A percentile compares a stretch with the other conserved stretches of the same genome.
phyloP scores from a whole-genome alignment of 495 filamentous ascomycete species.

The Chaetomium fimeti region DNA sequence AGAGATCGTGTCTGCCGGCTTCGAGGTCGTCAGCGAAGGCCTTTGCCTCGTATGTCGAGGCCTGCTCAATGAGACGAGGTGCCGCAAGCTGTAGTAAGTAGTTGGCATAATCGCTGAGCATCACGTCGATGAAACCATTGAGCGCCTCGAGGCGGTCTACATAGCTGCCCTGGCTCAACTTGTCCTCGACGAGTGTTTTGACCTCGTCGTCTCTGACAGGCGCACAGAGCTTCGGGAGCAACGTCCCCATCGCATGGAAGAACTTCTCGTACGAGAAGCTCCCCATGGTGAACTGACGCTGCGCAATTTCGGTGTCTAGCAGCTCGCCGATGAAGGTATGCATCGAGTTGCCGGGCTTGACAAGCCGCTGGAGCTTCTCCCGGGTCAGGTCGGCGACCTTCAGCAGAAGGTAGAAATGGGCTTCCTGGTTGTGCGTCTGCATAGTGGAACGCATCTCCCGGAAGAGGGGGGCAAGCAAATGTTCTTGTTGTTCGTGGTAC shows the following conservation, averaged over 20 bases:
- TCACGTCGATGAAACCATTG: conserved; percentile 80
- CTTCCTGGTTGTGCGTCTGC: conserved; percentile 64
- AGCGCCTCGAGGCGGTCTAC: conserved; percentile 81
- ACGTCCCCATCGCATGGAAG: conserved; percentile 81
- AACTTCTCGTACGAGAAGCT: conserved; percentile 92
- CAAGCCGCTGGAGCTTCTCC: conserved; percentile 75
- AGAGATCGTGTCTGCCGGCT: conserved; percentile 55
- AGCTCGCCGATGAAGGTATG: conserved; percentile 80
- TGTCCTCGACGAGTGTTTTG: conserved; percentile 71
- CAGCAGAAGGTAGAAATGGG: conserved; percentile 66
- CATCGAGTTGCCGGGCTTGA: conserved; percentile 76
- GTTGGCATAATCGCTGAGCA: conserved; percentile 94
- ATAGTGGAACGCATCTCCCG: conserved; percentile 74
- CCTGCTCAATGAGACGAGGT: conserved; percentile 77
- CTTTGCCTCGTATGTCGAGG: conserved; percentile 74
- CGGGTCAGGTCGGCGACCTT: conserved; percentile 82
- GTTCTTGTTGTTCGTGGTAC: conserved; percentile 50
- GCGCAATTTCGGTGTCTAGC: conserved; percentile 75
- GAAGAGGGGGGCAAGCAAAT: conserved; percentile 64
- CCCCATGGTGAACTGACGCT: conserved; percentile 72
- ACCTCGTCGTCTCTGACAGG: conserved; percentile 85
- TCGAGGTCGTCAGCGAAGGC: conserved; percentile 70
- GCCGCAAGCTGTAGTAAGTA: conserved; percentile 82
- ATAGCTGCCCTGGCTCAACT: conserved; percentile 65
- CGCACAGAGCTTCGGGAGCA: conserved; percentile 92